A percentile compares a stretch with the other conserved stretches of the same genome.
Evolutionary conservation across 257 asterid genomes (phyloP).

Genomic region (Nicotiana undulata): DNA sequence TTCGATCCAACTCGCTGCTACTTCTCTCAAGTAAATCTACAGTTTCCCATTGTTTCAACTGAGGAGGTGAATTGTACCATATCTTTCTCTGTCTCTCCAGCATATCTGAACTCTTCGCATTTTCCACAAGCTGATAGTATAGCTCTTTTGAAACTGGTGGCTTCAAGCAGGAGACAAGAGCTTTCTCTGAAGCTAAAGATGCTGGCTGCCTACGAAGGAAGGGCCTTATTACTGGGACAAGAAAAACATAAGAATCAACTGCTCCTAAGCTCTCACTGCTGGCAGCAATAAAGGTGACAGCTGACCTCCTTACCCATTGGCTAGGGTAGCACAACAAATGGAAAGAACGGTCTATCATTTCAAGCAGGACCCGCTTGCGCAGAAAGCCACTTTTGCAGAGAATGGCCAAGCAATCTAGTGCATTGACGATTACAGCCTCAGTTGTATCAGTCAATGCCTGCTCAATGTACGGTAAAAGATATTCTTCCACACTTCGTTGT

Average conservation of each 20-base stretch:
- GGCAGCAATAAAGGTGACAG: constrained; percentile 74
- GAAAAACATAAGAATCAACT: constrained; percentile 93
- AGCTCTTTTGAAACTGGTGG: constrained; percentile 78
- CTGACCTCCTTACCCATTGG: constrained; percentile 87
- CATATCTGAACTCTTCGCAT: constrained; percentile 89
- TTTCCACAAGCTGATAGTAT: constrained; percentile 68
- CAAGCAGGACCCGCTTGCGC: constrained; percentile 79
- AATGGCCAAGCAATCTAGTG: constrained; percentile 86
- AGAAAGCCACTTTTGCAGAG: constrained; percentile 83
- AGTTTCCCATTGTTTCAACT: constrained; percentile 62
- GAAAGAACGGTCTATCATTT: constrained; percentile 88
- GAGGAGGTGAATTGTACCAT: constrained; percentile 82
- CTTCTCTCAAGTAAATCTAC: constrained; percentile 65
- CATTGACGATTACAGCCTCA: constrained; percentile 87
- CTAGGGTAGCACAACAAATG: constrained; percentile 89
- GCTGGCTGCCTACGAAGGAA: constrained; percentile 93
- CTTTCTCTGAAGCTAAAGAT: constrained; percentile 82
- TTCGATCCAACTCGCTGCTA: constrained; percentile 62
- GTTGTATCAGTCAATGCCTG: constrained; percentile 84
- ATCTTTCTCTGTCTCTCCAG: constrained; percentile 95
- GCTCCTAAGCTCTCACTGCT: constrained; percentile 94
- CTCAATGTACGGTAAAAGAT: constrained; percentile 94
- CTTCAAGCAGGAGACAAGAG: constrained; percentile 75
- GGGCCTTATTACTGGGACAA: constrained; percentile 82
- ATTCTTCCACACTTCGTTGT: constrained; percentile 95